Base-by-base conservation (phyloP, 139 green algal species). In the Ettlia oleoabundans region DNA sequence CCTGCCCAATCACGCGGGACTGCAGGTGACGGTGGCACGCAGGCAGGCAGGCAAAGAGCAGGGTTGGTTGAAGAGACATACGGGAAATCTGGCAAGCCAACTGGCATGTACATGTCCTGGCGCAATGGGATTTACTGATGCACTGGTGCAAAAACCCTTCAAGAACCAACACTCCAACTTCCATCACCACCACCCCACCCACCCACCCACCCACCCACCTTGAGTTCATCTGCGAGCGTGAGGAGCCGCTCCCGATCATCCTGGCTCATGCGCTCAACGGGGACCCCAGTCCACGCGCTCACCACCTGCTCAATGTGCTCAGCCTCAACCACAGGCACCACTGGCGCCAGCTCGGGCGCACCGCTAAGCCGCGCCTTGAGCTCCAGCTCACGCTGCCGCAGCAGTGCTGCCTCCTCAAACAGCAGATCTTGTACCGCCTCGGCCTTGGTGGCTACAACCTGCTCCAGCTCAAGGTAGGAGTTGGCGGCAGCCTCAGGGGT, bases 231-330 rank as follows among this genome's bases (percentile, higher is more conserved):
- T 4, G 85, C 88, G 66, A 97, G 89, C 6, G 82, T 64, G 30
- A 90, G 38, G 77, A 96, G 86, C 21, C 80, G 80, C 26, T 87
- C 74, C 43, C 84, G 79, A 62, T 97, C 94, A 41, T 95, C 90
- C 41, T 86, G 37, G 32, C 61, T 81, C 63, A 96, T 85, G 52
- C 85, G 75, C 84, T 94, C 76, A 24, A 95, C 75, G 21, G 94
- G 92, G 42, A 97, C 81, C 42, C 90, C 86, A 3, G 87, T 94
- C 94, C 92, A 96, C 10, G 86, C 65, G 1, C 89, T 74, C 61
- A 98, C 93, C 15, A 99, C 92, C n/a, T 87, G 78, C 70, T 97
- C 97, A 51, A 99, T 94, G 74, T 99, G 94, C 8, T 73, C 83
- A 9, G 73, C 35, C 73, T 80, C 51, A 51, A 99, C 96, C 30